phyloP scores from a whole-genome alignment of 1,139 yeast genomes.

The Hanseniaspora sp. region DNA sequence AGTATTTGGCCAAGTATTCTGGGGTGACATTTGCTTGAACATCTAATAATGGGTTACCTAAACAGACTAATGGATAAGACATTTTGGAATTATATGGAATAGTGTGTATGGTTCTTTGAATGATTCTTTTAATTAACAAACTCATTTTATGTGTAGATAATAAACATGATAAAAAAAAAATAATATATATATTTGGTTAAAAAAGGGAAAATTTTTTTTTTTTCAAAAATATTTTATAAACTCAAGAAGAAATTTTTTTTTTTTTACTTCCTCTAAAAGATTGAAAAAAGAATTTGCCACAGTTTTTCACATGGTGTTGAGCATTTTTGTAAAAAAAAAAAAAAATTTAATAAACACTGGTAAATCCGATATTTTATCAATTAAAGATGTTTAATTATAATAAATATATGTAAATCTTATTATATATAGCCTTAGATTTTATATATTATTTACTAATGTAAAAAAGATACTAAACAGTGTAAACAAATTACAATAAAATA shows the following conservation, averaged over 20 bases:
- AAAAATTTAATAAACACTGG: neutral
- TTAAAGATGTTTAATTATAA: no score
- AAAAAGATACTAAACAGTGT: no score
- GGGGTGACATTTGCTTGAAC: conserved; percentile 69
- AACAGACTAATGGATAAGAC: conserved; percentile 42
- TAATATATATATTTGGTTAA: no score
- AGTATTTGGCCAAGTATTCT: conserved; percentile 66
- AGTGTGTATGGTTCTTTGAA: neutral
- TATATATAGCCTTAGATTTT: no score
- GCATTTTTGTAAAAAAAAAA: no score
- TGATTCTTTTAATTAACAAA: neutral
- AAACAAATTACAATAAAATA: no score
- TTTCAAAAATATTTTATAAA: no score
- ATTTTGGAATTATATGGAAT: conserved; percentile 27
- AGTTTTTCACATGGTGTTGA: neutral
- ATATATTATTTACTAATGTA: no score
- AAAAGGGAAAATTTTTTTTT: neutral
- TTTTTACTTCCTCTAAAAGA: no score
- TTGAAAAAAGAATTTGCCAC: neutral
- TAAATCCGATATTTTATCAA: neutral
- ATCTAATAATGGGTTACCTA: conserved; percentile 79
- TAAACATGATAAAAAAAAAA: neutral
- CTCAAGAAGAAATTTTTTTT: no score
- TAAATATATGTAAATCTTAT: no score
- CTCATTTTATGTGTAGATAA: neutral